A percentile compares a stretch with the other conserved stretches of the same genome.
phyloP scores from a whole-genome alignment of 2,329 filamentous ascomycete species.

The Fusarium decemcellulare region DNA sequence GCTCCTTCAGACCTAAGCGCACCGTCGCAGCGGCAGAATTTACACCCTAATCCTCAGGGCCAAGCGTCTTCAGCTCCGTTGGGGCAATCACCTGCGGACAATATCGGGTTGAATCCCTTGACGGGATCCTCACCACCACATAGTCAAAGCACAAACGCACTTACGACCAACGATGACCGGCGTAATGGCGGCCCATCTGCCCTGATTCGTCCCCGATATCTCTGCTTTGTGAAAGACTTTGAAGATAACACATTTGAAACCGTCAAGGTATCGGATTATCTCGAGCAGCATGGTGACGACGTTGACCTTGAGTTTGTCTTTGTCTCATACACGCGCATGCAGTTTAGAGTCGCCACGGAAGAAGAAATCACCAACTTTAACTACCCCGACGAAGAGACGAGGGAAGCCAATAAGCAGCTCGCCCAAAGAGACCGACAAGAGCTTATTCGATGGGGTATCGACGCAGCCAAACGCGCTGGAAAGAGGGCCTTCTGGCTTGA shows the following conservation, averaged over 20 bases:
- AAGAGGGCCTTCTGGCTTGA: conserved; percentile 60
- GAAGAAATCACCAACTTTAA: conserved; percentile 28
- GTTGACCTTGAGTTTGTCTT: conserved; percentile 54
- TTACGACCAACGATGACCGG: not conserved
- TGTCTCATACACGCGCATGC: conserved; percentile 57
- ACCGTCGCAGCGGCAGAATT: not conserved
- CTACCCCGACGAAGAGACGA: conserved; percentile 32
- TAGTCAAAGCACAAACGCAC: not conserved
- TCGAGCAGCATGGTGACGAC: conserved; percentile 39
- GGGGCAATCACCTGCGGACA: not conserved
- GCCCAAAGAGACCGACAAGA: conserved; percentile 42
- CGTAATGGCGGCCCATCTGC: conserved; percentile 7
- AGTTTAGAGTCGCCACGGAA: conserved; percentile 52
- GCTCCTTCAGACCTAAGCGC: not conserved
- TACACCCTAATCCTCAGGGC: not conserved
- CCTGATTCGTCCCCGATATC: conserved; percentile 16
- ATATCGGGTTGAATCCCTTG: not conserved
- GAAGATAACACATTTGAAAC: conserved; percentile 30
- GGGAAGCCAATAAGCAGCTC: conserved; percentile 33
- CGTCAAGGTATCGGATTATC: conserved; percentile 44
- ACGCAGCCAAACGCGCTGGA: conserved; percentile 53
- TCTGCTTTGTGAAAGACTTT: conserved; percentile 44
- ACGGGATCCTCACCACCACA: not conserved
- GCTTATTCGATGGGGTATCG: conserved; percentile 54
- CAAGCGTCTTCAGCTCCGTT: not conserved